These are phyloP conservation scores for Spinacia oleracea DNA, from an alignment of 179 eudicot species.

Conservation along the genomic window DNA sequence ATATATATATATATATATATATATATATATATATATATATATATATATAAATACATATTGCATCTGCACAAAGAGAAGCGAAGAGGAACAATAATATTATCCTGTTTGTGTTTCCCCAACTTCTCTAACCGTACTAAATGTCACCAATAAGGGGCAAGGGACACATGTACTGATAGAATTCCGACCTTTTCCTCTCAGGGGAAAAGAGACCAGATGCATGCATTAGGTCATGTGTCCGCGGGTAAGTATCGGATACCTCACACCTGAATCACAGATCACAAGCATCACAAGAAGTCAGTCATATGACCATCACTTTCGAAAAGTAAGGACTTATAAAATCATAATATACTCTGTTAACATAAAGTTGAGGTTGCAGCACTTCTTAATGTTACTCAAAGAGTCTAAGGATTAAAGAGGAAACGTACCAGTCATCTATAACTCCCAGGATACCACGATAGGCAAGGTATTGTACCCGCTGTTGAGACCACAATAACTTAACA, in stretches of 20 bases:
- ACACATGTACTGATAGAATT: not conserved
- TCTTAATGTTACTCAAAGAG: not conserved
- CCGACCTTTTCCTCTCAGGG: constrained; percentile 53
- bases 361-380: too few relatives aligned
- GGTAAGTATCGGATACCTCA: constrained; percentile 73
- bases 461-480: constrained; percentile 56
- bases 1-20: too few relatives aligned
- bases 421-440: constrained; percentile 64
- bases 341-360: too few relatives aligned
- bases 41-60: too few relatives aligned
- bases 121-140: too few relatives aligned
- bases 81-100: not conserved
- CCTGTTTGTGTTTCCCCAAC: not conserved
- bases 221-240: constrained; percentile 63
- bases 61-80: constrained; percentile 44
- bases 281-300: not conserved
- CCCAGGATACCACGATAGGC: constrained; percentile 69
- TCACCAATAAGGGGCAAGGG: not conserved
- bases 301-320: not conserved
- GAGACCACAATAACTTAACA: constrained; percentile 57
- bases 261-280: constrained; percentile 46
- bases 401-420: not conserved
- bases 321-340: not conserved
- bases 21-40: too few relatives aligned
- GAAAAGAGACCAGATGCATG: constrained; percentile 68